Conservation (phyloP, 2,329 filamentous ascomycete species). For the Niveomyces coronatus region DNA sequence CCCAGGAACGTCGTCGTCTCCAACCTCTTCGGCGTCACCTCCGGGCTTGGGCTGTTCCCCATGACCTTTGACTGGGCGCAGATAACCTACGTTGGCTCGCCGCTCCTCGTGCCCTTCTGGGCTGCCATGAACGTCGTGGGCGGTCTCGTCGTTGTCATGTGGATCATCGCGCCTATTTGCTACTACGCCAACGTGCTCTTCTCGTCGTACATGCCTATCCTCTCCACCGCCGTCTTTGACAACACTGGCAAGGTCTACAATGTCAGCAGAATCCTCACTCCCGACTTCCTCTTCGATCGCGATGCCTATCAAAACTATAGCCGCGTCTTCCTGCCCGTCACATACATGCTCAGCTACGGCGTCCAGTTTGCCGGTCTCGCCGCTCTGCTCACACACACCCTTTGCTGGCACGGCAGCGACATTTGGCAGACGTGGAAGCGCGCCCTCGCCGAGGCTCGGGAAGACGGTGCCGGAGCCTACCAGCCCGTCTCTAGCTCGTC, state of each 20-base stretch:
- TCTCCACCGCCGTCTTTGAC: slow-evolving; percentile 78
- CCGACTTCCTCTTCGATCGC: slow-evolving; percentile 67
- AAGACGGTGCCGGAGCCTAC: slow-evolving; percentile 40
- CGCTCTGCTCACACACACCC: slow-evolving; percentile 69
- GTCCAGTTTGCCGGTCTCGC: slow-evolving; percentile 77
- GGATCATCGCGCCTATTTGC: slow-evolving; percentile 68
- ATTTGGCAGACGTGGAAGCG: slow-evolving; percentile 68
- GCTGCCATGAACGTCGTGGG: slow-evolving; percentile 76
- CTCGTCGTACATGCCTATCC: slow-evolving; percentile 76
- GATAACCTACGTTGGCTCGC: slow-evolving; percentile 79
- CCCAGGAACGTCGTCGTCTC: slow-evolving; percentile 78
- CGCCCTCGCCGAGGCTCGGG: slow-evolving; percentile 54
- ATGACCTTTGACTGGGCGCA: slow-evolving; percentile 90
- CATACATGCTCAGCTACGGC: slow-evolving; percentile 78
- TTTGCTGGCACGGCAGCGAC: slow-evolving; percentile 75
- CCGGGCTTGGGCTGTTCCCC: slow-evolving; percentile 73
- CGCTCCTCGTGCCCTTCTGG: slow-evolving; percentile 76
- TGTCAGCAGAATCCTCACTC: slow-evolving; percentile 67
- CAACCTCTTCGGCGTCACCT: slow-evolving; percentile 79
- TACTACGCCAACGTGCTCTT: slow-evolving; percentile 75
- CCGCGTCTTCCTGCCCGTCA: slow-evolving; percentile 75
- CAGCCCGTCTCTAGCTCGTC: slow-evolving; percentile 34
- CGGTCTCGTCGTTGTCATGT: slow-evolving; percentile 73
- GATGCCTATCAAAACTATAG: slow-evolving; percentile 73
- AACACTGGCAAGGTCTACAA: slow-evolving; percentile 73